Evolutionary conservation across 164 flowering plant species (phyloP), one percentile per base, ranked within the genome.

Genomic region (Kalanchoe fedtschenkoi): DNA sequence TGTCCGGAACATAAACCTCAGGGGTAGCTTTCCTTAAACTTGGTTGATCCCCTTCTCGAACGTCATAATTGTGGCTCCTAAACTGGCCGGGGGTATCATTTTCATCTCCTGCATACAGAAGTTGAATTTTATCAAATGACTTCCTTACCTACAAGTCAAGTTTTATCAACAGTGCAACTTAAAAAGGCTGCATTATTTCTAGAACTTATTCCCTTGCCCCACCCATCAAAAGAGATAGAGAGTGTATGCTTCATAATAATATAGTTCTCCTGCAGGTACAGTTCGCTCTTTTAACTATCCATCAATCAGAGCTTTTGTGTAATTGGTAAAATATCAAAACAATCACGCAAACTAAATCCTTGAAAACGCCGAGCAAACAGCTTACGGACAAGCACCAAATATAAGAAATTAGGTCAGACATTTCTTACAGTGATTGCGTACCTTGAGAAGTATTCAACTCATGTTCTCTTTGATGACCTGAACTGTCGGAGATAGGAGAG

Each of bases 401-500:
- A n/a, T 19, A 33, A 33, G 26, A 32, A 58, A 17, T 47, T 16
- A 57, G 4, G 2, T 6, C 22, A 13, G 14, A 32, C 34, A 24
- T 38, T 47, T 17, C 13, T 10, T 19, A 22, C 51, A 11, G 24
- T 55, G 62, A 66, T 13, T 17, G 24, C 72, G 58, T 82, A 91
- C 97, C 96, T 78, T 77, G 78, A 5, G 78, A 76, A 4, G 76
- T 42, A 16, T 77, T 51, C 61, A 77, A 66, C 39, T 80, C 88
- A 58, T 77, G 91, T 58, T 85, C 96, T 68, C 71, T 81, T 33
- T 79, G 89, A 64, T 70, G 68, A 66, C 83, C 82, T 58, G 96
- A 88, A 68, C 81, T 76, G 75, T 93, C 92, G 38, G 88, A 82
- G 43, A 67, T 73, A 9, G 90, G 83, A 65, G 89, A 75, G 34